A percentile compares a stretch with the other conserved stretches of the same genome.
Evolutionary conservation across 2,329 filamentous ascomycete species (phyloP).

Genomic region (Penicillium sp.): DNA sequence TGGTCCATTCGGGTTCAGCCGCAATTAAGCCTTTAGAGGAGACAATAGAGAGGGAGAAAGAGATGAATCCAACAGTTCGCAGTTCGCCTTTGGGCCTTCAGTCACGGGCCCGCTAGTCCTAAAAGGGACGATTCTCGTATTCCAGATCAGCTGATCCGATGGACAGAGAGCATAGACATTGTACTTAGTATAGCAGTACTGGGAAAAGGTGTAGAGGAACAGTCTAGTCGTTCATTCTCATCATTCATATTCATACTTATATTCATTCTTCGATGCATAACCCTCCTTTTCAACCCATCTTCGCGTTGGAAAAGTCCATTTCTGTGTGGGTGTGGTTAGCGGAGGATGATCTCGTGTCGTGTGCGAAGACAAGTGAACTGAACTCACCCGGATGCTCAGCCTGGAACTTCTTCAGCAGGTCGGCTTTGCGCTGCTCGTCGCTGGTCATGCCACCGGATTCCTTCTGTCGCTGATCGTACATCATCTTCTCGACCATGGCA

Average conservation of each 20-base stretch:
- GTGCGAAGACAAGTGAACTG: too few relatives aligned
- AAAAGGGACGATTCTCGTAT: conserved; percentile 27
- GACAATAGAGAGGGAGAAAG: too few relatives aligned
- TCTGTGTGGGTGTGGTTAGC: conserved; percentile 43
- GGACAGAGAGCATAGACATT: background rate
- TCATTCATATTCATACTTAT: conserved; percentile 24
- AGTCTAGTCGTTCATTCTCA: conserved; percentile 8
- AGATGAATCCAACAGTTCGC: too few relatives aligned
- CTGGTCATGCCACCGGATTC: conserved; percentile 85
- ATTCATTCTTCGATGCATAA: conserved; percentile 22
- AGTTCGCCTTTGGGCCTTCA: background rate
- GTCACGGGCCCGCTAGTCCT: conserved; percentile 19
- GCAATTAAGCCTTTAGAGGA: too few relatives aligned
- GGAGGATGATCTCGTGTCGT: too few relatives aligned
- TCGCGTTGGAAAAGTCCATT: conserved; percentile 70
- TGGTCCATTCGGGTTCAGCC: too few relatives aligned
- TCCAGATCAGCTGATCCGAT: conserved; percentile 5
- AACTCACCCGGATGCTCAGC: conserved; percentile 65
- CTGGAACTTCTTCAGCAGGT: conserved; percentile 93
- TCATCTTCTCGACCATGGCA: conserved; percentile 99
- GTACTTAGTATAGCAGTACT: background rate
- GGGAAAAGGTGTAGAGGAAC: background rate
- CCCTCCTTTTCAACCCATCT: conserved; percentile 54
- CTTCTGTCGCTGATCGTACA: conserved; percentile 98
- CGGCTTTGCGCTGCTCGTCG: conserved; percentile 93